Percentiles rank a stretch among this genome's conserved stretches.
phyloP scores from a whole-genome alignment of 257 asterid genomes.

The Prunella vulgaris region DNA sequence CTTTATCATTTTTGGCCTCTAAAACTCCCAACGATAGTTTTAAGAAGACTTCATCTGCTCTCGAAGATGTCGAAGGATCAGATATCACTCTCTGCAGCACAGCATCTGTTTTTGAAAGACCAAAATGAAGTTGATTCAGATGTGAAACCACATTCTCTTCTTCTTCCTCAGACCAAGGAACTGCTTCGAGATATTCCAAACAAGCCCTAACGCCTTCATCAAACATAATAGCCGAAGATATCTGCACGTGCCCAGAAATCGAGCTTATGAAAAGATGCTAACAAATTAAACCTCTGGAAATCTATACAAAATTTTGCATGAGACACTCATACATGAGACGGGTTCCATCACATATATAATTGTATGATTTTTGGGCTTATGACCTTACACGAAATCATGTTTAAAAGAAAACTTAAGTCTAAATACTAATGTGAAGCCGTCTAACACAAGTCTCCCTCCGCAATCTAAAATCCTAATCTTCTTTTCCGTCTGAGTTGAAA shows the following conservation, averaged over 20 bases:
- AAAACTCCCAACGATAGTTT: conserved; percentile 55
- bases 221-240: conserved; percentile 67
- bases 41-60: conserved; percentile 64
- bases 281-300: too few relatives aligned
- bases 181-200: conserved; percentile 73
- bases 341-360: too few relatives aligned
- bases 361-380: too few relatives aligned
- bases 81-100: conserved; percentile 70
- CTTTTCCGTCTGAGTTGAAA: neutral
- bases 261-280: too few relatives aligned
- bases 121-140: conserved; percentile 56
- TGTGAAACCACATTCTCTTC: conserved; percentile 58
- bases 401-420: too few relatives aligned
- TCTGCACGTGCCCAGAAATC: conserved; percentile 36
- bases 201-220: conserved; percentile 75
- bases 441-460: too few relatives aligned
- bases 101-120: conserved; percentile 33
- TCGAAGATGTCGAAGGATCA: conserved; percentile 59
- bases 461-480: neutral
- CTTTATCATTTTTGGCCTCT: conserved; percentile 75
- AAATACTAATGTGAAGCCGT: too few relatives aligned
- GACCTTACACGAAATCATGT: too few relatives aligned
- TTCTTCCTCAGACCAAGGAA: conserved; percentile 88
- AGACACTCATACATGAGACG: too few relatives aligned
- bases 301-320: too few relatives aligned